phyloP scores from a whole-genome alignment of 768 basidiomycete genomes.

The Auricularia sp. region DNA sequence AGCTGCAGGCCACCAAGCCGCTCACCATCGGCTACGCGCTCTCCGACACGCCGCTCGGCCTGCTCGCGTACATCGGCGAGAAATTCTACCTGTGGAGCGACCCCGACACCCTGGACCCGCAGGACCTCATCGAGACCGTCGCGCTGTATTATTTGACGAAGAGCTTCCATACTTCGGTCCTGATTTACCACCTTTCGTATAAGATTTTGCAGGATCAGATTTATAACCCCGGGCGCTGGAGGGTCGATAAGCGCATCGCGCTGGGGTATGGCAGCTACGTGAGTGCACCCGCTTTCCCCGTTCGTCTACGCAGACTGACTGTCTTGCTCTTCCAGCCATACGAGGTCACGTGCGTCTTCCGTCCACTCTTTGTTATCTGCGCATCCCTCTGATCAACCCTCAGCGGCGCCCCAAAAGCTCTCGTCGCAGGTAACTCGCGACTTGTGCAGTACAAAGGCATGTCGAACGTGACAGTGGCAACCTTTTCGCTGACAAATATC shows the following conservation, averaged over 20 bases:
- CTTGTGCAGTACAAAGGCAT: background rate
- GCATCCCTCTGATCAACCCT: no score
- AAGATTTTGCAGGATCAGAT: conserved; percentile 3
- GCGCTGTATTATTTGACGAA: conserved; percentile 13
- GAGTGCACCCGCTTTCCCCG: background rate
- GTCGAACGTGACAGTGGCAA: background rate
- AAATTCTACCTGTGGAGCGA: conserved; percentile 14
- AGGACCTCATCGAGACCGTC: conserved; percentile 12
- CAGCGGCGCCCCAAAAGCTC: background rate
- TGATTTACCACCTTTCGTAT: conserved; percentile 11
- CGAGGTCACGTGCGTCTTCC: background rate
- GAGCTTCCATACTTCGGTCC: conserved; percentile 10
- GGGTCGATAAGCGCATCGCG: conserved; percentile 1
- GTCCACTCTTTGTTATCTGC: no score
- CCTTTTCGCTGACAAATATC: background rate
- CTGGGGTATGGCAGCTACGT: conserved; percentile 11
- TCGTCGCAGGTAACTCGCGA: background rate
- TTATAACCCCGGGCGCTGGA: conserved; percentile 5
- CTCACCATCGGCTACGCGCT: conserved; percentile 15
- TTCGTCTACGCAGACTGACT: background rate
- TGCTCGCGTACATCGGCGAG: conserved; percentile 14
- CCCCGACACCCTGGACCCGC: conserved; percentile 7
- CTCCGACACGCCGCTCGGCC: conserved; percentile 8
- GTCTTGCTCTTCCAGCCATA: background rate
- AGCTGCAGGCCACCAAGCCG: conserved; percentile 6